Conservation (phyloP, 2,329 filamentous ascomycete species). For the Neurospora sp. region DNA sequence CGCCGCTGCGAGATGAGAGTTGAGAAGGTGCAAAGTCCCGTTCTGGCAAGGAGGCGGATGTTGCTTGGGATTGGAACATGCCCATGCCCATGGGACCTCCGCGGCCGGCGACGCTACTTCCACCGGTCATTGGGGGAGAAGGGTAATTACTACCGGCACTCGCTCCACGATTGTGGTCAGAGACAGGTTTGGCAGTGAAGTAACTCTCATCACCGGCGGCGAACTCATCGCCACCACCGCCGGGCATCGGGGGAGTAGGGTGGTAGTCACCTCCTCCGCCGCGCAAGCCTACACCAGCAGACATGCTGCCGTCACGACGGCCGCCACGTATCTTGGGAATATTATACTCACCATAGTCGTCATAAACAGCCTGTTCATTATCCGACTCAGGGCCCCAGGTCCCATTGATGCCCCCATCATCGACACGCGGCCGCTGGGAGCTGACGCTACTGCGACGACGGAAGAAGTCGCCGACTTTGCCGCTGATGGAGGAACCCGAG, state of each 20-base stretch:
- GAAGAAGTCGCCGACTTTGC: conserved; percentile 23
- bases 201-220: conserved; percentile 46
- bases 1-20: background rate
- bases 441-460: conserved; percentile 32
- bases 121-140: background rate
- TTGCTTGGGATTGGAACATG: conserved; percentile 4
- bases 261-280: conserved; percentile 28
- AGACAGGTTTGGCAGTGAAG: conserved; percentile 32
- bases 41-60: background rate
- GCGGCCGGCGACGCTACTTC: background rate
- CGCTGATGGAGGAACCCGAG: conserved; percentile 22
- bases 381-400: conserved; percentile 37
- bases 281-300: conserved; percentile 18
- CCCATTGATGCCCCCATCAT: conserved; percentile 47
- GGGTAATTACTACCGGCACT: background rate
- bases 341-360: conserved; percentile 15
- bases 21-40: conserved; percentile 20
- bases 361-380: conserved; percentile 27
- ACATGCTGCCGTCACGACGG: conserved; percentile 4
- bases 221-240: conserved; percentile 30
- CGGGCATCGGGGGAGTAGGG: background rate
- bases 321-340: conserved; percentile 12
- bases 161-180: background rate
- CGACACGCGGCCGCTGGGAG: conserved; percentile 25
- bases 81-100: conserved; percentile 3